Base-by-base conservation (phyloP, 345 rosid species). In the Eucalyptus curtisii region DNA sequence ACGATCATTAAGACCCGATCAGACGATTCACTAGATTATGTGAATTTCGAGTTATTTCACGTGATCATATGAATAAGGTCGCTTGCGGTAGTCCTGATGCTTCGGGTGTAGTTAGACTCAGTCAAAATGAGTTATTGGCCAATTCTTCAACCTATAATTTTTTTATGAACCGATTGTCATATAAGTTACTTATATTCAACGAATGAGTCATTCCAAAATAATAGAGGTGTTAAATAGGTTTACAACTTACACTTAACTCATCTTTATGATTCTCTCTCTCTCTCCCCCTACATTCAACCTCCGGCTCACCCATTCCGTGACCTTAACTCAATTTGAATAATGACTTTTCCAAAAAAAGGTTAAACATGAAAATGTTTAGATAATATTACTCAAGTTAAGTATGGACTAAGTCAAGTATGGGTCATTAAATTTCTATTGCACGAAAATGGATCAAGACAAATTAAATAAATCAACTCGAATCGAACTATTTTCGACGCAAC, bases 361-460 rank as follows among this genome's bases (percentile, higher is more conserved):
- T 9, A 10, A 55, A 22, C 9, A 9, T 55, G 6, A 10, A 55
- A 55, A 4, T 55, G 30, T 55, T 55, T 10, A 4, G 1, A 24
- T 24, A 55, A 55, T 55, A 55, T 19, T 17, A 7, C 0, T 50
- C 25, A 4, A 22, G 5, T 20, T 11, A 19, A 19, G 27, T 53
- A 22, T 53, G 0, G 2, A 17, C 14, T 50, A 16, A 52, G 55
- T 52, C 1, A 0, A 42, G 5, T 1, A 8, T 20, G 5, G 12
- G 2, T 53, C 5, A 55, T 24, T 55, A 55, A 1, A 55, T 55
- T 55, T 55, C 12, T 22, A 5, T 1, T 20, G 5, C 0, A 9
- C 1, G 12, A 55, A 55, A 22, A 55, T 55, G 12, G 0, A 8
- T 55, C 5, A 9, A 55, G 27, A 55, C 0, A 1, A 1, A 22